Percentiles rank a stretch among this genome's conserved stretches.
Evolutionary conservation across 306 rosid species (phyloP).

Genomic region (Castanea sativa): DNA sequence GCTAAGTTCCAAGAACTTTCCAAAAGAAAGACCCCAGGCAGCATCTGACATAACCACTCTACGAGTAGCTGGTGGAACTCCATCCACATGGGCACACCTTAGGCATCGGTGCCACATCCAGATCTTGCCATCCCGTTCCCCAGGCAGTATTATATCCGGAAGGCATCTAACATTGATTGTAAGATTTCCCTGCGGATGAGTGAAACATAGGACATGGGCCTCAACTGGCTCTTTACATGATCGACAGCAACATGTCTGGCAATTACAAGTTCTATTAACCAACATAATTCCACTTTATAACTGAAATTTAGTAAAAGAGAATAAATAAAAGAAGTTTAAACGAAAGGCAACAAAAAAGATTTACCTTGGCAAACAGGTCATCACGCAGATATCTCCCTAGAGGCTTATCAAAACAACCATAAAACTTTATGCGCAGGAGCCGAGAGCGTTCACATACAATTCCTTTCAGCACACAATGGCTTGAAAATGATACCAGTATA

Average conservation of each 20-base stretch:
- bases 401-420: conserved; percentile 93
- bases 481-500: conserved; percentile 93
- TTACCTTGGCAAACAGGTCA: conserved; percentile 80
- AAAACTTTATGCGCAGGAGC: conserved; percentile 90
- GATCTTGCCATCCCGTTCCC: conserved; percentile 86
- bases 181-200: conserved; percentile 95
- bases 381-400: conserved; percentile 91
- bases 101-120: conserved; percentile 99
- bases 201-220: conserved; percentile 77
- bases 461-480: conserved; percentile 81
- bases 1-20: conserved; percentile 98
- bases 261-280: conserved; percentile 12
- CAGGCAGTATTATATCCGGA: conserved; percentile 75
- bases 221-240: conserved; percentile 80
- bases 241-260: conserved; percentile 63
- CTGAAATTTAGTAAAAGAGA: conserved; percentile 11
- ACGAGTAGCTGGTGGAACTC: conserved; percentile 96
- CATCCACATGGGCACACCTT: conserved; percentile 73
- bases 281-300: conserved; percentile 13
- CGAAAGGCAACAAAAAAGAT: not conserved
- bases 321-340: not conserved
- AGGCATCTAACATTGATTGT: conserved; percentile 83
- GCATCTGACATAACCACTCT: conserved; percentile 98
- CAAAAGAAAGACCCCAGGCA: conserved; percentile 99
- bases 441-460: conserved; percentile 81